These are phyloP conservation scores for Lathyrus oleraceus DNA, from an alignment of 306 rosid genomes.

Conservation along the genomic window DNA sequence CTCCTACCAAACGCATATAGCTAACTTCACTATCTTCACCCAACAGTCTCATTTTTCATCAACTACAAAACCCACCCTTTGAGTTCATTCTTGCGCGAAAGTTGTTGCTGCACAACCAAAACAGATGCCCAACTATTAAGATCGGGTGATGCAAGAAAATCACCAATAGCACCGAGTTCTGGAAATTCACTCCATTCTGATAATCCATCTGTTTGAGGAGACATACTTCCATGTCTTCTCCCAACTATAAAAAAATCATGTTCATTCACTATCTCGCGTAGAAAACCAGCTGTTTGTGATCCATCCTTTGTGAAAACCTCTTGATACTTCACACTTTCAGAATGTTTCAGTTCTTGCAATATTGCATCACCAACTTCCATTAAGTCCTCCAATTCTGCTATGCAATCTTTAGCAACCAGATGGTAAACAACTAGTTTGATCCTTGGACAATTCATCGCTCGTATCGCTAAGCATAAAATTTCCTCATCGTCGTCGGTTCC, in stretches of 20 bases:
- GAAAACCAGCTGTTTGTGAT: constrained; percentile 29
- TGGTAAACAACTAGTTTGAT: constrained; percentile 41
- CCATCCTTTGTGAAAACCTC: constrained; percentile 32
- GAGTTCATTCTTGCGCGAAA: not conserved
- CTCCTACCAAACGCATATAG: too few relatives aligned
- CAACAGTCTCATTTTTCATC: too few relatives aligned
- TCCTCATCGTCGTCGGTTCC: constrained; percentile 56
- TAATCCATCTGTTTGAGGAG: constrained; percentile 52
- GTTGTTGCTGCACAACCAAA: constrained; percentile 55
- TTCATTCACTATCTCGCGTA: constrained; percentile 35
- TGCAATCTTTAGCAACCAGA: constrained; percentile 9
- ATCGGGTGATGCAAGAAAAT: constrained; percentile 66
- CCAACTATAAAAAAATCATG: constrained; percentile 65
- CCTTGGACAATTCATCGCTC: constrained; percentile 29
- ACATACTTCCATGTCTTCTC: constrained; percentile 37
- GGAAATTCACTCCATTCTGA: constrained; percentile 64
- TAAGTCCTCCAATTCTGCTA: constrained; percentile 11
- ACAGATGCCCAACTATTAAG: constrained; percentile 44
- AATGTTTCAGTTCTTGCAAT: constrained; percentile 31
- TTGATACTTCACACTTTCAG: constrained; percentile 9
- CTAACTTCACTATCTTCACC: too few relatives aligned
- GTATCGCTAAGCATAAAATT: constrained; percentile 47
- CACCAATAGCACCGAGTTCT: constrained; percentile 65
- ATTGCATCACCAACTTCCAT: constrained; percentile 28
- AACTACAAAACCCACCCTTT: not conserved